Evolutionary conservation across 192 early-diverging fungal species (phyloP), one percentile per base, ranked within the genome.

Genomic region (Gryganskiella cystojenkinii): DNA sequence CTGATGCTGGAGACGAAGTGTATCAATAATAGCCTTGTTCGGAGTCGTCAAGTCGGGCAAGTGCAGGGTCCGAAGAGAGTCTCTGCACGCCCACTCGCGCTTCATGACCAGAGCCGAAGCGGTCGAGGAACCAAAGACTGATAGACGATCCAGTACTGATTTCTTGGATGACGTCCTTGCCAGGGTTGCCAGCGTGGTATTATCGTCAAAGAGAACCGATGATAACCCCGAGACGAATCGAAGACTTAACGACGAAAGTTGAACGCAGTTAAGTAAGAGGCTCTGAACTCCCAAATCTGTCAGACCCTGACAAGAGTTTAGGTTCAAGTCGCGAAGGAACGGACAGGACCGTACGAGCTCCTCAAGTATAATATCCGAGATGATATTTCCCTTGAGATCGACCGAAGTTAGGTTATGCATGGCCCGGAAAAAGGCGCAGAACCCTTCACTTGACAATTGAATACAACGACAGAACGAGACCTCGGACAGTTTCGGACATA

Each of bases 271-370:
- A 47, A 69, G 14, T 2, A 78, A 43, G 11, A 78, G n/a, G 1
- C 59, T 44, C 33, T 78, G 74, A 13, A 78, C 30, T 9, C 74
- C 74, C n/a, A 69, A 20, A n/a, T 78, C 74, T 13, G 74, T 64
- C 17, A 78, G 31, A n/a, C 60, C 50, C 17, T 56, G 58, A 24
- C 74, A 78, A 10, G 57, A 56, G 50, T 69, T 78, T 30, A 78
- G 43, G 24, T 35, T 69, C 49, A 78, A 60, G 17, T 68, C 49
- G 34, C 57, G 42, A n/a, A 78, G 55, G 35, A 56, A 64, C 22
- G 47, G 65, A 40, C 74, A 78, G 8, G 67, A 69, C 14, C 37
- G 46, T 24, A 66, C 45, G 28, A 78, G n/a, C 2, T 64, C 61
- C 19, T 68, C 74, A 3, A 78, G 61, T 13, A 64, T 42, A 31